A percentile compares a stretch with the other conserved stretches of the same genome.
Conservation (phyloP, 2,329 filamentous ascomycete genomes). For the Helminthosporium solani region DNA sequence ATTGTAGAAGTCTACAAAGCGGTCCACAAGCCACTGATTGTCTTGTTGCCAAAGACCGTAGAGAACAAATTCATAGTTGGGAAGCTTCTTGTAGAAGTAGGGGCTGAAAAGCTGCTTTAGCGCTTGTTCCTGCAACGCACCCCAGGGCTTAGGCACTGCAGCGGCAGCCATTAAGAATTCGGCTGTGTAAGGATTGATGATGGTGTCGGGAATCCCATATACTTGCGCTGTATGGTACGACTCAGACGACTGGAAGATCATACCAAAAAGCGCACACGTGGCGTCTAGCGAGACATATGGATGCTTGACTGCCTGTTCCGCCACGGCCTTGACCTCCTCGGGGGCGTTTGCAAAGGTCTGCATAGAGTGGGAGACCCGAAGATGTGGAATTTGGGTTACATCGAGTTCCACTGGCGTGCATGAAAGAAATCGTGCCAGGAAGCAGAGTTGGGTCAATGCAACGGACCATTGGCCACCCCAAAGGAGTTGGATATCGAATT, state of each 20-base stretch:
- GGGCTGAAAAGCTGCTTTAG: slow-evolving; percentile 76
- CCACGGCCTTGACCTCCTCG: slow-evolving; percentile 60
- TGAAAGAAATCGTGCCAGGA: slow-evolving; percentile 82
- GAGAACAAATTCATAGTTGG: slow-evolving; percentile 82
- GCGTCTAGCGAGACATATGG: slow-evolving; percentile 88
- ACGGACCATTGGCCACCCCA: slow-evolving; percentile 91
- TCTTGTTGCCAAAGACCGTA: slow-evolving; percentile 92
- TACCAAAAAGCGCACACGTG: slow-evolving; percentile 65
- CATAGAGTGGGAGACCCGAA: slow-evolving; percentile 73
- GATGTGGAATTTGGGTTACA: slow-evolving; percentile 77
- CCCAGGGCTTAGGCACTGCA: slow-evolving; percentile 76
- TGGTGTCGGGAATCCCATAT: slow-evolving; percentile 59
- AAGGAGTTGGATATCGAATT: slow-evolving; percentile 80
- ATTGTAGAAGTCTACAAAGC: slow-evolving; percentile 76
- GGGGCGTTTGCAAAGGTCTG: slow-evolving; percentile 64
- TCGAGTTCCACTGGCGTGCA: slow-evolving; percentile 75
- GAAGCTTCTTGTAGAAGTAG: slow-evolving; percentile 76
- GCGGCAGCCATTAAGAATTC: slow-evolving; percentile 78
- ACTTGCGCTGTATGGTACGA: slow-evolving; percentile 58
- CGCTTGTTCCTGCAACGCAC: slow-evolving; percentile 70
- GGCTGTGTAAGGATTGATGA: slow-evolving; percentile 71
- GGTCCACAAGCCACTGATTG: slow-evolving; percentile 78
- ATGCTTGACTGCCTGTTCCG: slow-evolving; percentile 71
- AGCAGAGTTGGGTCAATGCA: slow-evolving; percentile 86
- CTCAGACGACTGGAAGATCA: slow-evolving; percentile 60